Evolutionary conservation across 1,284 basidiomycete species (phyloP), one percentile per base, ranked within the genome.

Genomic region (Apiotrichum mycotoxinovorans): DNA sequence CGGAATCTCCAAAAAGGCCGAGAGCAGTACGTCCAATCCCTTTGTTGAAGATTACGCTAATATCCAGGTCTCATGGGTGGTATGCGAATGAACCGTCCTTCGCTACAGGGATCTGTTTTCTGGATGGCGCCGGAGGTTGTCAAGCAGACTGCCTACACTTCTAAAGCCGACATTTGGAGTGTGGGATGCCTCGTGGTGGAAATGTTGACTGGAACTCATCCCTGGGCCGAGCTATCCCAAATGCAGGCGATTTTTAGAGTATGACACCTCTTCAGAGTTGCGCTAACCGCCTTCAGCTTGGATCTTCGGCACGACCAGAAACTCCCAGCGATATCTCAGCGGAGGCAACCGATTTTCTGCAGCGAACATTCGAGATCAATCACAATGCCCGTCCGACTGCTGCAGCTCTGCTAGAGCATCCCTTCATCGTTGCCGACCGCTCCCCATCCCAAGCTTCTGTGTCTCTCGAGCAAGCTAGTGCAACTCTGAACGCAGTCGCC

Each of bases 71-170:
- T 93, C 12, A 77, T 91, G 56, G 83, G 84, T n/a, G 85, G 85
- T 3, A 85, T 87, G 62, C 85, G 88, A 30, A 83, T 85, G 30
- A 88, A 96, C 72, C 82, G 94, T 4, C 91, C 91, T 0, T 97
- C 93, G 1, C 78, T 98, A 20, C 95, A 98, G 76, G 95, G 95
- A 1, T 95, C 92, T 0, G 94, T 97, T 18, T 98, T 96, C 78
- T 98, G 95, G 93, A 97, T 96, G 93, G 93, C 93, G 0, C 93
- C 93, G 0, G 96, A 99, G 73, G 93, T 97, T 17, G 95, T 98
- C 58, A 94, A 96, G 74, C 95, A 98, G 78, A 94, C 87, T 20
- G 70, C 67, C 17, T 94, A 98, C 73, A 96, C 94, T 7, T 84
- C 83, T 67, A 97, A 97, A 71, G 94, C 94, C 8, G 96, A 98